Base-by-base conservation (phyloP, 2,329 filamentous ascomycete genomes). In the Penicillium sp. region DNA sequence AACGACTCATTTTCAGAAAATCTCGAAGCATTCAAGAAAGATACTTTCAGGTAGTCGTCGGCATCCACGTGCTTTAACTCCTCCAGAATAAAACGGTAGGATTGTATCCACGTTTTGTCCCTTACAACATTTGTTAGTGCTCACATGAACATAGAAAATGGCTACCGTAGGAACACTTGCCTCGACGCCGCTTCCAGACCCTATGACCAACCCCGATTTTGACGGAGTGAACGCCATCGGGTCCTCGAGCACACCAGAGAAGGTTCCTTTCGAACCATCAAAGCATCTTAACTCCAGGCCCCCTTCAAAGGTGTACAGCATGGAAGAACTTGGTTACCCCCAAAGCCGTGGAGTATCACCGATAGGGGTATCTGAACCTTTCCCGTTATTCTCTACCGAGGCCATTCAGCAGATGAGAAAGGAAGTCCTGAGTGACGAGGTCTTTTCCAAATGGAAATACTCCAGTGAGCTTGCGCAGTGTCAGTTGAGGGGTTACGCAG, bases 361-460 rank as follows among this genome's bases (percentile, higher is more conserved):
- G 1, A 79, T 87, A 53, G 88, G 87, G 13, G 87, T 89, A 56
- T 88, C 87, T 0, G 85, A 89, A 61, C 87, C 88, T 0, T 90
- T 90, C 72, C 80, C 81, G 3, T 80, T 90, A 26, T 90, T 90
- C 74, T 85, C 85, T 11, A 70, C 81, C 35, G 86, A 88, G 51
- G 87, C 88, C 2, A 81, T 90, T 55, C 75, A 84, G 69, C 81
- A 84, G 56, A 89, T 90, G 83, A 82, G 88, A 58, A 76, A 76
- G 3, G 88, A 91, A 71, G 82, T 90, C n/a, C 78, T 89, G 45
- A 83, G 82, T 51, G 79, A 84, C 0, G 80, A 84, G 44, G 85
- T 89, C 3, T 80, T 84, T 66, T 75, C 81, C 8, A 84, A 87
- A 47, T 88, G 83, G 73, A 80, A 80, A 54, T 89, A 82, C 71